Base-by-base conservation (phyloP, 2,329 filamentous ascomycete genomes). In the Metarhizium anisopliae region DNA sequence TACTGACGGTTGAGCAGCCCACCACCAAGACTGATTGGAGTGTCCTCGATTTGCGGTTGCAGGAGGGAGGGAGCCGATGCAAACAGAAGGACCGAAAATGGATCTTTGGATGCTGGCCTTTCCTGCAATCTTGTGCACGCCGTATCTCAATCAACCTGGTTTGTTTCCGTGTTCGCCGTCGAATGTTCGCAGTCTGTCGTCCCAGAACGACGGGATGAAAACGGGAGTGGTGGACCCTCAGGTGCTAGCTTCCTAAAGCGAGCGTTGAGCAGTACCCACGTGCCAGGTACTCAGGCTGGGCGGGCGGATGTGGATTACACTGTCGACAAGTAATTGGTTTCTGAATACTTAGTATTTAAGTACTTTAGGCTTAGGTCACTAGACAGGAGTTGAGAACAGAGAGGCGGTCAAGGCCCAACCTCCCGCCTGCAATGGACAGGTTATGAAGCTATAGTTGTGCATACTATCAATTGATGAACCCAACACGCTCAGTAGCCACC, bases 381-480 rank as follows among this genome's bases (percentile, higher is more conserved):
- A 25, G 25, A 25, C 25, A 25, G 25, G 25, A 25, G 25, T 25
- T 14, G 30, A 47, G n/a, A 36, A 51, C 29, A 18, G 54, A 55
- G 50, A 50, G 51, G 54, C 54, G 54, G 54, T 55, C 54, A 55
- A 55, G 54, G 50, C 54, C 50, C 18, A 55, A 55, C 14, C 25
- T 36, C 53, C 36, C 25, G 6, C 30, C n/a, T 7, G 20, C 13
- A 18, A 47, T 29, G 43, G n/a, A 47, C 20, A 6, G 8, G 43
- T 25, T 14, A 43, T 43, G 40, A 43, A 43, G 40, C 40, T 43
- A 25, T 25, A 25, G 4, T 25, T 25, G 25, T 25, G 25, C 25
- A 25, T 25, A 25, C 25, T 25, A 25, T 25, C 25, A 25, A 25
- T 25, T 25, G 25, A 25, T 4, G 25, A 25, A 25, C 25, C 25